Evolutionary conservation across 2,329 filamentous ascomycete genomes (phyloP).

Genomic region (Ceratocystis eucalypticola): DNA sequence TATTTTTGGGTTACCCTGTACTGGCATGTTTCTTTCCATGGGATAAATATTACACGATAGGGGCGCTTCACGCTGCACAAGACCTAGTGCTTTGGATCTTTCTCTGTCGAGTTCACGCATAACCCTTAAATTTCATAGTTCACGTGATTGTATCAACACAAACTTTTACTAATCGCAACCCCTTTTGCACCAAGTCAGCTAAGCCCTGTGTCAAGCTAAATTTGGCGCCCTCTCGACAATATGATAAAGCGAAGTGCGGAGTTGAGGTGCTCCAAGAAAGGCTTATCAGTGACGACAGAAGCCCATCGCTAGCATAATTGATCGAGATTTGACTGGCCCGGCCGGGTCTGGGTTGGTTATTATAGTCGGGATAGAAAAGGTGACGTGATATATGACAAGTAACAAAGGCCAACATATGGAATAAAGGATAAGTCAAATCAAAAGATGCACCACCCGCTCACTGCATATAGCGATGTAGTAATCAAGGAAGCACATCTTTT

Average conservation of each 20-base stretch:
- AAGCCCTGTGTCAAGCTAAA: not conserved
- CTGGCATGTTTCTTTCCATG: no score
- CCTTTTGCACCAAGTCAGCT: not conserved
- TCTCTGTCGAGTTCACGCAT: no score
- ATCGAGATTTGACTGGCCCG: not conserved
- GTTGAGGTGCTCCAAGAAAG: not conserved
- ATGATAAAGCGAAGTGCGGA: not conserved
- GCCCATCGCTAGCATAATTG: not conserved
- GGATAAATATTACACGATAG: no score
- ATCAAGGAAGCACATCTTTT: not conserved
- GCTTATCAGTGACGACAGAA: conserved; percentile 2
- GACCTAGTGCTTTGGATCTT: no score
- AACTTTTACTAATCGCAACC: no score
- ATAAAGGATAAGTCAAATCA: not conserved
- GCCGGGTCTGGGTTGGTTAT: not conserved
- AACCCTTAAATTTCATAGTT: no score
- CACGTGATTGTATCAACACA: no score
- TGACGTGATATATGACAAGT: not conserved
- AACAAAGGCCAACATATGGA: not conserved
- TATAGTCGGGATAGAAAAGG: not conserved
- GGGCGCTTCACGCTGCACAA: no score
- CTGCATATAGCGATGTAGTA: not conserved
- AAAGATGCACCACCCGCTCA: not conserved
- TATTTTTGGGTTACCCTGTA: no score
- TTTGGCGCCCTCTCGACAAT: not conserved